Percentiles rank a stretch among this genome's conserved stretches.
These are phyloP conservation scores for Bruguiera hainesii DNA, from an alignment of 441 rosid species.

Conservation along the genomic window DNA sequence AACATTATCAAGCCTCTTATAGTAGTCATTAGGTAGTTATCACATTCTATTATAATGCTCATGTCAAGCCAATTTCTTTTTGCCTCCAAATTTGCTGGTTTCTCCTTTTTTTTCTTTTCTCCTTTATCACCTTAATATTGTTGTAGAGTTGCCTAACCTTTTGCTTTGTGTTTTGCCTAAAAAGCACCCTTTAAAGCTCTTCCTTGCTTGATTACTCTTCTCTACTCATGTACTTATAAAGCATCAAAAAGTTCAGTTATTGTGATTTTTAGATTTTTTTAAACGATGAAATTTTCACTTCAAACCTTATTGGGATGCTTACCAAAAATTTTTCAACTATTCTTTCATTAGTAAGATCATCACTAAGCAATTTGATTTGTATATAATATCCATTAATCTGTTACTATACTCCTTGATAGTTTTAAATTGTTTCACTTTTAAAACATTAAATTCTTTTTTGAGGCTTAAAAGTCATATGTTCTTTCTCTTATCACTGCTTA, in stretches of 20 bases:
- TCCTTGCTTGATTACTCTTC: not conserved
- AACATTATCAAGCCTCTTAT: not conserved
- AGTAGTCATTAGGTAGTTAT: too few species aligned
- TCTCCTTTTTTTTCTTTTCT: not conserved
- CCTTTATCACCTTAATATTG: not conserved
- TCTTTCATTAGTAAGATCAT: not conserved
- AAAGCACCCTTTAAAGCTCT: not conserved
- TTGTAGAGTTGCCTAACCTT: not conserved
- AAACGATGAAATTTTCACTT: not conserved
- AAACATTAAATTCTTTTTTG: not conserved
- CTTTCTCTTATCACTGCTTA: not conserved
- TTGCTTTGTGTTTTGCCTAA: too few species aligned
- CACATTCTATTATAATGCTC: not conserved
- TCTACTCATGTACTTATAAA: not conserved
- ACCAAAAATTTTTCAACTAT: not conserved
- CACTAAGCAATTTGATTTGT: not conserved
- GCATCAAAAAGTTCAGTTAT: too few species aligned
- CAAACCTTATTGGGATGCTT: not conserved
- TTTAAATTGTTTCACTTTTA: not conserved
- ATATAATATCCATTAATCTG: not conserved
- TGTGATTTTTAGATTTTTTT: too few species aligned
- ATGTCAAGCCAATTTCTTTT: not conserved
- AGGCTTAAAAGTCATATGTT: not conserved
- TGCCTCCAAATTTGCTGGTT: not conserved
- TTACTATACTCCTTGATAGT: not conserved